Evolutionary conservation across 129 eudicot genomes (phyloP).

Genomic region (Flaveria sonorensis): DNA sequence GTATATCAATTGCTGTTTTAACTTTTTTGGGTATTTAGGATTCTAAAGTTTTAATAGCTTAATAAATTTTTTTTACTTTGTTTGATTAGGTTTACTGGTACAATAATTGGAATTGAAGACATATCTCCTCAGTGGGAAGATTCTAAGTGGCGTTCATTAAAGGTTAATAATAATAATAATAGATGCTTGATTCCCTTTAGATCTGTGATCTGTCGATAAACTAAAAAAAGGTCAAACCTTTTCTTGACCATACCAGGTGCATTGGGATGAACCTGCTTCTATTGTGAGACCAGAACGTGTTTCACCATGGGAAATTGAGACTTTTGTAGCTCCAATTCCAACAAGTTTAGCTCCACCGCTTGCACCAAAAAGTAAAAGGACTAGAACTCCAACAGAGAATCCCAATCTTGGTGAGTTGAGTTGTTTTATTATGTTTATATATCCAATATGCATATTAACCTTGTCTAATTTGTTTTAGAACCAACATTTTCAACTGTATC

Average conservation of each 20-base stretch:
- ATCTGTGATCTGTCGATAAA: not conserved
- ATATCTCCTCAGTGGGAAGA: constrained; percentile 68
- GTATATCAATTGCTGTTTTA: constrained; percentile 35
- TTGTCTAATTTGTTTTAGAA: constrained; percentile 41
- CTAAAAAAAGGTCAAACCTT: not conserved
- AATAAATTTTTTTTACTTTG: not conserved
- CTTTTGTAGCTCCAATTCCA: constrained; percentile 60
- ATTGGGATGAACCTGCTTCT: constrained; percentile 89
- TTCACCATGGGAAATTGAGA: constrained; percentile 84
- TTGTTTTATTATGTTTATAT: not conserved
- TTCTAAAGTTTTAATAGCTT: not conserved
- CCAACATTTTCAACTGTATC: constrained; percentile 45
- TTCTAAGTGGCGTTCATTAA: constrained; percentile 79
- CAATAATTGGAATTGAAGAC: constrained; percentile 77
- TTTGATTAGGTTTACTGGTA: constrained; percentile 70
- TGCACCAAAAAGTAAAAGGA: constrained; percentile 43
- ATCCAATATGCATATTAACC: constrained; percentile 20
- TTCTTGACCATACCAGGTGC: constrained; percentile 57
- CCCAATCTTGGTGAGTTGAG: constrained; percentile 49
- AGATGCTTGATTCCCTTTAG: constrained; percentile 1
- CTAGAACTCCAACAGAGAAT: constrained; percentile 44
- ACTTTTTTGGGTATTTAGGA: not conserved
- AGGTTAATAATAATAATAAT: constrained; percentile 39
- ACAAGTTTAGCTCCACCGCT: constrained; percentile 37
- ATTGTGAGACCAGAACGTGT: constrained; percentile 79